Conservation (phyloP, 1,139 yeast genomes). For the Candida glucosophila region DNA sequence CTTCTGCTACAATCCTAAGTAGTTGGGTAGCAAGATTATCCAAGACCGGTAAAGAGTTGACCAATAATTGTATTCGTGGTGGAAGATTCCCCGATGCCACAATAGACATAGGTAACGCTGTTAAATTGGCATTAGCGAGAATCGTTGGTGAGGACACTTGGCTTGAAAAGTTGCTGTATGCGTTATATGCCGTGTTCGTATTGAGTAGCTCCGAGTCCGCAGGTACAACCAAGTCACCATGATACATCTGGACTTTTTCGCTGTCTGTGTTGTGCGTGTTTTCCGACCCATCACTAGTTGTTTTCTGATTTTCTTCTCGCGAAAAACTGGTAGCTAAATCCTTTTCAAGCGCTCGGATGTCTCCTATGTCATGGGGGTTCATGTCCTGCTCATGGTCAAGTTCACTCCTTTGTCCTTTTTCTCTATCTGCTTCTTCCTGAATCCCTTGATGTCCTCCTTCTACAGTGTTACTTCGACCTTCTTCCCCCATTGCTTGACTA, state of each 20-base stretch:
- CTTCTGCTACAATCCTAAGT: slow-evolving; percentile 55
- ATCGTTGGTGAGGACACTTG: slow-evolving; percentile 31
- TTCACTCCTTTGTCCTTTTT: slow-evolving; percentile 1
- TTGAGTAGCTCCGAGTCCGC: slow-evolving; percentile 37
- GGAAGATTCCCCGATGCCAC: slow-evolving; percentile 51
- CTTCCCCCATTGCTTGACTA: background rate
- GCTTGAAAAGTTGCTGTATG: slow-evolving; percentile 33
- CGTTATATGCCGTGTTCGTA: slow-evolving; percentile 34
- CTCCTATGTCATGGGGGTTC: slow-evolving; percentile 11
- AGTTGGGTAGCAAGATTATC: slow-evolving; percentile 73
- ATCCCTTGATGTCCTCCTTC: background rate
- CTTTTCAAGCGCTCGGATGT: slow-evolving; percentile 1
- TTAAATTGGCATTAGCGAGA: slow-evolving; percentile 43
- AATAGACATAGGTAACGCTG: slow-evolving; percentile 50
- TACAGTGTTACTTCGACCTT: background rate
- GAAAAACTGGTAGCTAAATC: too few species aligned
- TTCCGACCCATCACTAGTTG: too few species aligned
- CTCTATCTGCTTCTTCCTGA: background rate
- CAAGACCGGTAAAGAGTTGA: slow-evolving; percentile 61
- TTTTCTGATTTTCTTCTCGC: too few species aligned
- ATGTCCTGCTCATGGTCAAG: slow-evolving; percentile 11
- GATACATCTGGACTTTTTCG: slow-evolving; percentile 2
- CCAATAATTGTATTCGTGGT: slow-evolving; percentile 50
- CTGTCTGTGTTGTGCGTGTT: slow-evolving; percentile 1
- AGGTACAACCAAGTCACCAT: slow-evolving; percentile 15